Evolutionary conservation across 1,284 basidiomycete genomes (phyloP), one percentile per base, ranked within the genome.

Genomic region (Prillingera fragicola): DNA sequence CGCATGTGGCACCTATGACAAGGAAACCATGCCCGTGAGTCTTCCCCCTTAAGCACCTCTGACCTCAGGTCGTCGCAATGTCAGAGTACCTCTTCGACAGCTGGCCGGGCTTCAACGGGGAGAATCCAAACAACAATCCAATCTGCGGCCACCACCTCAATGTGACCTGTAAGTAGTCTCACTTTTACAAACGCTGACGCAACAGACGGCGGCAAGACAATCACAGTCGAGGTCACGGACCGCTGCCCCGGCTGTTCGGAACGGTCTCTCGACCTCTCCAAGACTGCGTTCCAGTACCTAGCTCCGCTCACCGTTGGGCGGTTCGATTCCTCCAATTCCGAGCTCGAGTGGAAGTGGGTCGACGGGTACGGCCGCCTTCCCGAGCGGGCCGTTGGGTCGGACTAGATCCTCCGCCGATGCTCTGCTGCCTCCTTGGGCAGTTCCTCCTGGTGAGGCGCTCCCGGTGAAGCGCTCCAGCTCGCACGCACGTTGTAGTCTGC

Each of bases 41-140:
- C 17, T 18, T 17, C 34, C 36, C 27, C 21, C 17, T 7, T 28
- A 13, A 35, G 21, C 33, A 33, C 41, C 28, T 17, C 34, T 10
- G 17, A 17, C 29, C n/a, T n/a, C 22, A 55, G 39, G 69, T 75
- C 44, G 74, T 73, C 17, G 76, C 75, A 22, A 70, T 73, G 19
- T 70, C 70, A 6, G 34, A 53, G 14, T 39, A 63, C 15, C 54
- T 77, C 12, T 76, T 70, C 55, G 70, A 74, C 49, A 59, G 56
- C 26, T 75, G 69, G 70, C 75, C 75, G 35, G 52, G 71, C 29
- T 65, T 67, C 52, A 51, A 62, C 39, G 69, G 64, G 3, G 47
- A 40, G 4, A 74, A 77, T 62, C 70, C 72, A 7, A 74, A 77
- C 60, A 49, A 61, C 46, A 77, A 77, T 63, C 75, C 76, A 8